Evolutionary conservation across 2,329 filamentous ascomycete species (phyloP), one percentile per base, ranked within the genome.

Genomic region (Colletotrichum musae): DNA sequence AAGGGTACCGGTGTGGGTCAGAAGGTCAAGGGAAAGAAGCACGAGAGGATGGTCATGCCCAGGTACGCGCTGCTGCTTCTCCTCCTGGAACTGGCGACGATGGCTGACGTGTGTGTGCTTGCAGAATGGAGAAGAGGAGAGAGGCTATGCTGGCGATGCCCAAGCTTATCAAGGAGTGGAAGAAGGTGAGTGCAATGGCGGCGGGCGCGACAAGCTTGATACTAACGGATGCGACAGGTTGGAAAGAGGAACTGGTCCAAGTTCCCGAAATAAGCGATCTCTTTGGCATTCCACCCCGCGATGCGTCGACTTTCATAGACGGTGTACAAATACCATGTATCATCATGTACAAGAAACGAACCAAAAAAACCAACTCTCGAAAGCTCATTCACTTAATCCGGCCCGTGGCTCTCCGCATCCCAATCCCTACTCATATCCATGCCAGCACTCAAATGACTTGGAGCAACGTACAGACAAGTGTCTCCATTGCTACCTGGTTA

Each of bases 61-160:
- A 90, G 91, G 86, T 90, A 89, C 72, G 89, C 86, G 9, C 41
- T 41, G 16, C 9, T 32, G 2, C 4, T 60, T 63, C 64, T 24
- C 7, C 32, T 71, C 15, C 16, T 48, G 50, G 50, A 5, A 41
- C 13, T 16, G 41, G 43, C 16, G 18, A 21, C 16, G 13, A 39
- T 72, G 72, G 26, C 79, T 85, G 72, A 84, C 77, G 58, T 41
- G 59, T 62, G 68, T 62, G 68, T 62, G 61, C 69, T 32, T 64
- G 70, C 77, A 93, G 92, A 81, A 88, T 98, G 88, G 94, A 97
- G 80, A 90, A 93, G 84, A 91, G 94, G 83, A 93, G 92, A 87
- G 89, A 93, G 81, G 96, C 96, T 69, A 98, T 98, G 94, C 81
- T 97, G 84, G 91, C 92, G 70, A 99, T 99, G 96, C 94, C 95